Evolutionary conservation across 2,329 filamentous ascomycete species (phyloP).

Genomic region (Trichophyton equinum): DNA sequence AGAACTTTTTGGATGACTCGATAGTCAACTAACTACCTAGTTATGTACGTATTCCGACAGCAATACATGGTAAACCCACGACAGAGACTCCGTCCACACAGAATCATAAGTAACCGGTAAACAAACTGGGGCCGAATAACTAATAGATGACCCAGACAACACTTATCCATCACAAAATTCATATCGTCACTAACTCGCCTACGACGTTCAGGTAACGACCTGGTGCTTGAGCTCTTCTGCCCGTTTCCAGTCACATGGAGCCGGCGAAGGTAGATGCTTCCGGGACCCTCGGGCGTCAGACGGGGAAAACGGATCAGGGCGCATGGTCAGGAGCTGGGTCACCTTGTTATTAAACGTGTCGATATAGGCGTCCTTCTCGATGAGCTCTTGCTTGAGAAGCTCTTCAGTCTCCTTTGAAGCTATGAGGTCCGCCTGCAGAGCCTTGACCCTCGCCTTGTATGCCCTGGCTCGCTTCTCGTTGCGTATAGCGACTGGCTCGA

Average conservation of each 20-base stretch:
- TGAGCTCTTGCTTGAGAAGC: constrained; percentile 16
- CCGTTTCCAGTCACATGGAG: neutral
- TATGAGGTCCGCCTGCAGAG: constrained; percentile 38
- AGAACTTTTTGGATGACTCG: neutral
- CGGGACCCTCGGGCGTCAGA: constrained; percentile 2
- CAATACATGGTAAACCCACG: neutral
- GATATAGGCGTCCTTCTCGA: constrained; percentile 19
- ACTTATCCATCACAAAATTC: neutral
- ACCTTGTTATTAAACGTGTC: constrained; percentile 18
- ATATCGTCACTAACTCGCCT: neutral
- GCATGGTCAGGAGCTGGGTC: constrained; percentile 14
- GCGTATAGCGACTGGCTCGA: constrained; percentile 5
- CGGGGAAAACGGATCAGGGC: constrained; percentile 3
- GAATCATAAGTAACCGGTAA: neutral
- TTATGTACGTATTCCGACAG: neutral
- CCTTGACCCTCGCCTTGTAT: constrained; percentile 37
- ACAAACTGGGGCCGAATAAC: neutral
- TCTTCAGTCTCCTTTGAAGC: constrained; percentile 33
- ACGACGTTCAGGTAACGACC: neutral
- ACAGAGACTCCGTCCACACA: too few species aligned
- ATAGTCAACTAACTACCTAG: neutral
- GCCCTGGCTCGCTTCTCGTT: constrained; percentile 21
- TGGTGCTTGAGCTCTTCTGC: neutral
- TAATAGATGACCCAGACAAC: neutral
- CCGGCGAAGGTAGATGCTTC: constrained; percentile 12